These are phyloP conservation scores for Daldinia concentrica DNA, from an alignment of 495 filamentous ascomycete species.

Conservation along the genomic window DNA sequence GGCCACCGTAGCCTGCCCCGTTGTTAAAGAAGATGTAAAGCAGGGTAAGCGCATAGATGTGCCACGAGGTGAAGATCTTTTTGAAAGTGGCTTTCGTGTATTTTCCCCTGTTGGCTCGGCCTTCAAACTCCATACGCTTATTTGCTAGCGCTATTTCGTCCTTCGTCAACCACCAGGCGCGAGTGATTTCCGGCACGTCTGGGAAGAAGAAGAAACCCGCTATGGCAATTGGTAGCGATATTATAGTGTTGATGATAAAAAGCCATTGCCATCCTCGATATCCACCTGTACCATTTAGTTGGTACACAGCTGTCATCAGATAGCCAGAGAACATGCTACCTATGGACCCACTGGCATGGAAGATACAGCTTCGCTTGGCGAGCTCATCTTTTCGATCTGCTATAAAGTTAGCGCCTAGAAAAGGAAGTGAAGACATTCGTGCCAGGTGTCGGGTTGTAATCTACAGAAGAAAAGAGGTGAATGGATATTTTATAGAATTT, in stretches of 20 bases:
- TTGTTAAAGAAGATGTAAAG: slow-evolving; percentile 56
- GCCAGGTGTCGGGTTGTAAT: too few relatives aligned
- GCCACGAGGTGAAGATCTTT: slow-evolving; percentile 56
- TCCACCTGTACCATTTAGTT: slow-evolving; percentile 61
- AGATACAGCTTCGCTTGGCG: slow-evolving; percentile 70
- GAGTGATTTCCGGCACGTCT: slow-evolving; percentile 68
- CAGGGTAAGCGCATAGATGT: slow-evolving; percentile 51
- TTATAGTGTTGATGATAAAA: slow-evolving; percentile 60
- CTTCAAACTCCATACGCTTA: slow-evolving; percentile 57
- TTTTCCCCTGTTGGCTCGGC: slow-evolving; percentile 49
- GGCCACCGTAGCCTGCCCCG: slow-evolving; percentile 39
- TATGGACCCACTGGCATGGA: slow-evolving; percentile 64
- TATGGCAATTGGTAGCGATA: slow-evolving; percentile 59
- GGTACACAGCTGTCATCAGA: slow-evolving; percentile 66
- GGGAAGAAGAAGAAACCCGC: slow-evolving; percentile 68
- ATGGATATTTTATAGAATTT: background rate
- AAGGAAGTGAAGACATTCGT: too few relatives aligned
- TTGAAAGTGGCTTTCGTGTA: slow-evolving; percentile 53
- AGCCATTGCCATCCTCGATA: slow-evolving; percentile 60
- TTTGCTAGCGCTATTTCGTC: slow-evolving; percentile 53
- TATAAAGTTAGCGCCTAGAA: slow-evolving; percentile 5
- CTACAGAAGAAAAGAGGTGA: background rate
- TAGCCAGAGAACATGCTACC: slow-evolving; percentile 68
- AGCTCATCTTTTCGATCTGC: slow-evolving; percentile 60
- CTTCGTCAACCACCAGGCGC: slow-evolving; percentile 58